Percentiles rank a stretch among this genome's conserved stretches.
Evolutionary conservation across 2,329 filamentous ascomycete species (phyloP).

Genomic region (Fonsecaea pedrosoi): DNA sequence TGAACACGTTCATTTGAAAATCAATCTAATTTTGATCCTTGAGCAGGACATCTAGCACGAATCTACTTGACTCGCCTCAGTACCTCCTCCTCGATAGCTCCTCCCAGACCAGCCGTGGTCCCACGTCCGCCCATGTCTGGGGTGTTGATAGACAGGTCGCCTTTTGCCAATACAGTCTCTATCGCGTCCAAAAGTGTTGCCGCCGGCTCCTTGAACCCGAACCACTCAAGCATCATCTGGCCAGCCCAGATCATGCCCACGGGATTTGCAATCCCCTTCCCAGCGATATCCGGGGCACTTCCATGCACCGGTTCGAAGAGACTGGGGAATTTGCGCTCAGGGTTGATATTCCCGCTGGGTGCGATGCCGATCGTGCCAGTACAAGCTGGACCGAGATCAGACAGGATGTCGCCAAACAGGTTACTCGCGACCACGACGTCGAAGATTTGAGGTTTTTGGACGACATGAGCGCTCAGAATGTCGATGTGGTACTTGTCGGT

Average conservation of each 20-base stretch:
- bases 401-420: slow-evolving; percentile 90
- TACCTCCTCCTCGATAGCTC: slow-evolving; percentile 72
- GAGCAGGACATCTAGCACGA: no score
- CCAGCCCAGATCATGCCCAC: slow-evolving; percentile 92
- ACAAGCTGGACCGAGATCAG: slow-evolving; percentile 90
- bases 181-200: slow-evolving; percentile 89
- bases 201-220: slow-evolving; percentile 78
- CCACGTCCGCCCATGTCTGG: slow-evolving; percentile 95
- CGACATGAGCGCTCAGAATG: slow-evolving; percentile 98
- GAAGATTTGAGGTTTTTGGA: slow-evolving; percentile 86
- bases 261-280: slow-evolving; percentile 94
- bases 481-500: slow-evolving; percentile 97
- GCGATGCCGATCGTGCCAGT: slow-evolving; percentile 83
- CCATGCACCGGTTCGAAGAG: slow-evolving; percentile 96
- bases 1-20: no score
- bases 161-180: slow-evolving; percentile 77
- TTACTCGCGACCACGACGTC: slow-evolving; percentile 89
- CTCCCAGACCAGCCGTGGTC: slow-evolving; percentile 92
- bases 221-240: slow-evolving; percentile 96
- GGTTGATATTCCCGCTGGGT: slow-evolving; percentile 95
- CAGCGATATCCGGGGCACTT: slow-evolving; percentile 94
- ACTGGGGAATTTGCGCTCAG: slow-evolving; percentile 63
- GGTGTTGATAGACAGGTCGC: slow-evolving; percentile 80
- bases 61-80: no score
- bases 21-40: no score